These are phyloP conservation scores for Saccharomycopsis capsularis DNA, from an alignment of 805 yeast species.

Conservation along the genomic window DNA sequence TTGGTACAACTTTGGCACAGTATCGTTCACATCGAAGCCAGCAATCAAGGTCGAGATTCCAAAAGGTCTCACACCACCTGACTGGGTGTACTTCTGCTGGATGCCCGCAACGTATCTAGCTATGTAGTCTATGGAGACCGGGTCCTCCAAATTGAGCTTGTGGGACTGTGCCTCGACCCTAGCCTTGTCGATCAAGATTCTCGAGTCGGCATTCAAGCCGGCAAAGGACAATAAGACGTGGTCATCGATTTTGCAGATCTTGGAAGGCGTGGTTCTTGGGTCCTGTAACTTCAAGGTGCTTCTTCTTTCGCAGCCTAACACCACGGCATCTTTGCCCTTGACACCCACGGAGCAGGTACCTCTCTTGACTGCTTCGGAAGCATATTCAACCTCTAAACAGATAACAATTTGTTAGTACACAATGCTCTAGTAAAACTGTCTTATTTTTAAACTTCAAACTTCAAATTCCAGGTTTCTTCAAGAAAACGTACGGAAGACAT, in stretches of 20 bases:
- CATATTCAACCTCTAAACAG: slow-evolving; percentile 95
- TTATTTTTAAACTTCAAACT: neutral
- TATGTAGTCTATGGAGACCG: slow-evolving; percentile 84
- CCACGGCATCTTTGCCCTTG: slow-evolving; percentile 82
- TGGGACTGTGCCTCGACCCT: slow-evolving; percentile 96
- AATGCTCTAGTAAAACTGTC: neutral
- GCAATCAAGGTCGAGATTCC: slow-evolving; percentile 94
- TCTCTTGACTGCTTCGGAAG: slow-evolving; percentile 94
- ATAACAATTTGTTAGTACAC: slow-evolving; percentile 15
- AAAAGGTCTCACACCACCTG: slow-evolving; percentile 98
- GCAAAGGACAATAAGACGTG: slow-evolving; percentile 93
- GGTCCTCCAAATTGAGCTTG: slow-evolving; percentile 87
- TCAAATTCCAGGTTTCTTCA: neutral
- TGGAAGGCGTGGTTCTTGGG: slow-evolving; percentile 92
- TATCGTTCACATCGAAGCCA: slow-evolving; percentile 86
- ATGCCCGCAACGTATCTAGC: slow-evolving; percentile 96
- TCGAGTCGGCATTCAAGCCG: slow-evolving; percentile 97
- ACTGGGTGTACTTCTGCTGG: slow-evolving; percentile 93
- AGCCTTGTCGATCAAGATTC: slow-evolving; percentile 90
- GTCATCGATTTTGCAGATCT: slow-evolving; percentile 83
- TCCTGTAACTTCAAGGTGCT: slow-evolving; percentile 93
- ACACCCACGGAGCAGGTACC: slow-evolving; percentile 98
- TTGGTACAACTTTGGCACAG: slow-evolving; percentile 75
- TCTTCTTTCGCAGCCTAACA: slow-evolving; percentile 94
- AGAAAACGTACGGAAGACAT: slow-evolving; percentile 72